Evolutionary conservation across 495 filamentous ascomycete species (phyloP), one percentile per base, ranked within the genome.

Genomic region (Staphylotrichum longicolle): DNA sequence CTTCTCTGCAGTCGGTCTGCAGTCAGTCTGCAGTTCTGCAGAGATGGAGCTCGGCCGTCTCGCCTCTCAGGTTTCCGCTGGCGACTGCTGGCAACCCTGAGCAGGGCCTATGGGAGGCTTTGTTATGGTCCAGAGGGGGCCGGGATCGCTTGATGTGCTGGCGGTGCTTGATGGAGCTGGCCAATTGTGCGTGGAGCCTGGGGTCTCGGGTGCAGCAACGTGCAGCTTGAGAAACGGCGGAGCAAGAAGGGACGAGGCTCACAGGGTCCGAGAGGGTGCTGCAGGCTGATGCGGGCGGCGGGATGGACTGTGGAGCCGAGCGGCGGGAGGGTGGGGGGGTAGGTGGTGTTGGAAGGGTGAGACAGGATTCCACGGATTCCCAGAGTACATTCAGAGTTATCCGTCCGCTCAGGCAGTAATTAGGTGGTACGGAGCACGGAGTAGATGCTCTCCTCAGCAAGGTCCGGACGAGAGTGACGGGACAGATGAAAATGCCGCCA

Each of bases 111-210:
- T 75, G 73, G 61, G 69, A 73, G 65, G 65, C 62, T 71, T 74
- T 72, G 73, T 73, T 76, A 68, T 75, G 70, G 72, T 68, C 64
- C 65, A 69, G 50, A 63, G 66, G 68, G 68, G 72, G 69, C 66
- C 68, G 66, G 70, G 68, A 64, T 70, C 47, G 66, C 66, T 74
- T 65, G 71, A 71, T 75, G 73, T 67, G 73, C 67, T 75, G 73
- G 71, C 72, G 66, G 58, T 73, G 72, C 69, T 72, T 68, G 64
- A 66, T 66, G 62, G 62, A 12, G 60, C 62, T 58, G 63, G 66
- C 72, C 72, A 75, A 75, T 75, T 69, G 71, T 51, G 61, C 62
- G 42, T 51, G 61, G 63, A 68, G 58, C 66, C 67, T 60, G 65
- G 67, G 65, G 68, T 72, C 60, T 63, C 50, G 61, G 63, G 66